These are phyloP conservation scores for Fraxinus velutina DNA, from an alignment of 305 asterid species.

Conservation along the genomic window DNA sequence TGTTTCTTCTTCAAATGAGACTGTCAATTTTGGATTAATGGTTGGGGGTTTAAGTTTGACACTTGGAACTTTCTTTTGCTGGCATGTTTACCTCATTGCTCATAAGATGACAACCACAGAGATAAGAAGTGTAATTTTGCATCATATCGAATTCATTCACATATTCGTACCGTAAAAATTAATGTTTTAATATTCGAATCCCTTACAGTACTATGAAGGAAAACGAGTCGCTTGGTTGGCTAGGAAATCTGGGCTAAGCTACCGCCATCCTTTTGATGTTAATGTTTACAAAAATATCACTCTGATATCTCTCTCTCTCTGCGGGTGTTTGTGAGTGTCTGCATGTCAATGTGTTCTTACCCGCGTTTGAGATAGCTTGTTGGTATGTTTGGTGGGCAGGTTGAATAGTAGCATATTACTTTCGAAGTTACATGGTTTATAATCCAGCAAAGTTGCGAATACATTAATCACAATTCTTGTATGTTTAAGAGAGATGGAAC, in stretches of 20 bases:
- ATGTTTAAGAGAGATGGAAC: too few species aligned
- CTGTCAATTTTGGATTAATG: conserved; percentile 38
- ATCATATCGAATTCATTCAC: conserved; percentile 7
- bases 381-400: too few species aligned
- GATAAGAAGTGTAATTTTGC: conserved; percentile 34
- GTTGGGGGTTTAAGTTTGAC: conserved; percentile 45
- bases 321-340: too few species aligned
- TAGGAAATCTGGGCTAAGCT: conserved; percentile 71
- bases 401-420: too few species aligned
- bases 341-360: too few species aligned
- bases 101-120: conserved; percentile 86
- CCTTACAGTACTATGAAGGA: conserved; percentile 61
- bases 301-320: not conserved
- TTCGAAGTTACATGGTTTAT: too few species aligned
- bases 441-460: too few species aligned
- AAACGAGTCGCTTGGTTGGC: conserved; percentile 89
- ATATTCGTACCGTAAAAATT: conserved; percentile 1
- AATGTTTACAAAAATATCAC: conserved; percentile 57
- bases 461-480: too few species aligned
- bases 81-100: conserved; percentile 77
- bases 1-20: not conserved
- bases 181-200: conserved; percentile 9
- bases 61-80: conserved; percentile 64
- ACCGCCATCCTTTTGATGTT: conserved; percentile 73
- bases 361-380: too few species aligned